Conservation (phyloP, 1,284 basidiomycete genomes). For the Melampsora larici-populina region DNA sequence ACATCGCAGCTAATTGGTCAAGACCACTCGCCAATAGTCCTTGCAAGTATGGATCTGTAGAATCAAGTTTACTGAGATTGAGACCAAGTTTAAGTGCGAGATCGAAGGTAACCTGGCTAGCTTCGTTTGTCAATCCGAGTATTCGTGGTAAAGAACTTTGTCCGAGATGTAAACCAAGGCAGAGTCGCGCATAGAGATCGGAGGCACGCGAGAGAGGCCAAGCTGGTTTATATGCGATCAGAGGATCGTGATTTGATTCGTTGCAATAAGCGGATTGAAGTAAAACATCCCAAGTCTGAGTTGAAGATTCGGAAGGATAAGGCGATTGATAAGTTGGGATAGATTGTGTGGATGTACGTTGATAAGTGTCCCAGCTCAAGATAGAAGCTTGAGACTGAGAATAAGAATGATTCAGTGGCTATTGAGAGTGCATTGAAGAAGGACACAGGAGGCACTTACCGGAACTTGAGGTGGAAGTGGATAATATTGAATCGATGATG, state of each 20-base stretch:
- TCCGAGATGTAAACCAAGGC: not conserved
- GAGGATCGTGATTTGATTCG: not conserved
- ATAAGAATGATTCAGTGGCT: not conserved
- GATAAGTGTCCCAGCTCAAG: slow-evolving; percentile 34
- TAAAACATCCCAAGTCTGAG: slow-evolving; percentile 17
- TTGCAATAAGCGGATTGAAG: not conserved
- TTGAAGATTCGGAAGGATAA: slow-evolving; percentile 22
- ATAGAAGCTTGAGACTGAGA: slow-evolving; percentile 5
- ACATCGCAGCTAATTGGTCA: slow-evolving; percentile 18
- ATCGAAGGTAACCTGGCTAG: slow-evolving; percentile 4
- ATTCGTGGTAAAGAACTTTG: not conserved
- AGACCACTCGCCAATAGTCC: slow-evolving; percentile 2
- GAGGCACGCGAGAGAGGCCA: not conserved
- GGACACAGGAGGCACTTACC: too few relatives aligned
- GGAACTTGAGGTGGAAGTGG: too few relatives aligned
- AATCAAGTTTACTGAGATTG: slow-evolving; percentile 24
- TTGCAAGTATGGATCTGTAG: slow-evolving; percentile 6
- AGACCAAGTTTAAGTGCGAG: not conserved
- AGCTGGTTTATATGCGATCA: not conserved
- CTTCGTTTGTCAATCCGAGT: not conserved
- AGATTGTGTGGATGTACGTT: slow-evolving; percentile 18
- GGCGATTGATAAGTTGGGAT: slow-evolving; percentile 24
- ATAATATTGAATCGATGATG: too few relatives aligned
- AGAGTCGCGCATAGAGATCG: not conserved
- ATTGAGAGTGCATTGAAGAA: too few relatives aligned